phyloP scores from a whole-genome alignment of 148 eudicot genomes.

The Simmondsia chinensis region DNA sequence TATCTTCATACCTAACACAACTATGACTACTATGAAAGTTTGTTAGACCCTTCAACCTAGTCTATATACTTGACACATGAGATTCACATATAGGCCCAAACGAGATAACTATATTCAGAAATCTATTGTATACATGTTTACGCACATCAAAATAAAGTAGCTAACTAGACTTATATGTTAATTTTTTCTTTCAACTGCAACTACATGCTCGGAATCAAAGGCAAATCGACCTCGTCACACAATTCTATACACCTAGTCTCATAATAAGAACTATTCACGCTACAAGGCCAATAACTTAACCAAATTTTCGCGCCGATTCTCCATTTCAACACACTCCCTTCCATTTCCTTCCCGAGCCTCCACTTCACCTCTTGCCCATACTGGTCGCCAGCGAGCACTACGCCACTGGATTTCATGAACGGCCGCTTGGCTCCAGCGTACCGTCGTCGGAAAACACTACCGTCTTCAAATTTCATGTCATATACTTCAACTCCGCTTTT shows the following conservation, averaged over 20 bases:
- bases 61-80: no score
- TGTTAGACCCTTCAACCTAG: no score
- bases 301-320: constrained; percentile 67
- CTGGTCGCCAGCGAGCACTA: constrained; percentile 46
- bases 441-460: constrained; percentile 35
- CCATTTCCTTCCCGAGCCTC: constrained; percentile 81
- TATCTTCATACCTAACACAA: no score
- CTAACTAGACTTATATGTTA: no score
- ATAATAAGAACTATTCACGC: constrained; percentile 38
- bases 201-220: constrained; percentile 35
- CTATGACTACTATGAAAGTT: no score
- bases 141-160: no score
- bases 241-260: constrained; percentile 80
- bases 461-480: constrained; percentile 29
- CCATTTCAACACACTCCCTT: constrained; percentile 94
- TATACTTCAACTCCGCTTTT: constrained; percentile 55
- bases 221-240: constrained; percentile 86
- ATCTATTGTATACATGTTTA: no score
- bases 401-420: constrained; percentile 58
- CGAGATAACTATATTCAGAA: no score
- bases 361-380: constrained; percentile 60
- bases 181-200: background rate
- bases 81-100: no score
- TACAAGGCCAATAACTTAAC: constrained; percentile 82
- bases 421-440: constrained; percentile 48